These are phyloP conservation scores for Tulasnella sp. DNA, from an alignment of 768 basidiomycete genomes.

Conservation along the genomic window DNA sequence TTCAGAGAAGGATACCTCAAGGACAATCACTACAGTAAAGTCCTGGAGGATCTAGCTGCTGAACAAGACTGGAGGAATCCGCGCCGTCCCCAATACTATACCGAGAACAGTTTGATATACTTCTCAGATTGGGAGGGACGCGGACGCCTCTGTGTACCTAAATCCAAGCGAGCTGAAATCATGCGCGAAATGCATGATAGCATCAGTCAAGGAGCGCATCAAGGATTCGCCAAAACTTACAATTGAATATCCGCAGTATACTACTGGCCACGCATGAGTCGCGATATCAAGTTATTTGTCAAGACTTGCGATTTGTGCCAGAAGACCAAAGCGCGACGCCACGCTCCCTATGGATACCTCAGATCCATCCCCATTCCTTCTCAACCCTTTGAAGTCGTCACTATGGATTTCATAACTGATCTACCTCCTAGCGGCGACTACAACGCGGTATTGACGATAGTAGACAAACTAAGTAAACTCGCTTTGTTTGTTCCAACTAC, in stretches of 20 bases:
- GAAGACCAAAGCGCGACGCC: slow-evolving; percentile 21
- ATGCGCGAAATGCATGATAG: slow-evolving; percentile 37
- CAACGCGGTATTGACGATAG: slow-evolving; percentile 29
- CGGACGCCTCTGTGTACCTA: slow-evolving; percentile 38
- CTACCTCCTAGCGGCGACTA: slow-evolving; percentile 30
- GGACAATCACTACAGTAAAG: no score
- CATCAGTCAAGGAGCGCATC: slow-evolving; percentile 37
- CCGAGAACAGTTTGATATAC: slow-evolving; percentile 33
- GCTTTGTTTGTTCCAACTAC: slow-evolving; percentile 29
- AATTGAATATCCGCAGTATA: slow-evolving; percentile 34
- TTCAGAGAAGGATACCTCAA: no score
- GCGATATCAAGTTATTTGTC: slow-evolving; percentile 33
- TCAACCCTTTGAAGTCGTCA: slow-evolving; percentile 24
- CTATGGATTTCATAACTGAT: slow-evolving; percentile 33
- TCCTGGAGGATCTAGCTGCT: no score
- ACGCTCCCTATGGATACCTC: slow-evolving; percentile 18
- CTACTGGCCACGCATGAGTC: slow-evolving; percentile 41
- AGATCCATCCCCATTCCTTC: slow-evolving; percentile 22
- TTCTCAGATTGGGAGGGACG: slow-evolving; percentile 37
- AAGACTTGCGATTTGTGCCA: slow-evolving; percentile 30
- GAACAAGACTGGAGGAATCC: no score
- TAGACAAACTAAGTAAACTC: slow-evolving; percentile 31
- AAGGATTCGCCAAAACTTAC: slow-evolving; percentile 36
- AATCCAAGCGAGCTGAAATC: slow-evolving; percentile 24
- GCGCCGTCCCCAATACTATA: no score